Percentiles rank a stretch among this genome's conserved stretches.
Evolutionary conservation across 1,139 yeast genomes (phyloP).

Genomic region (Yamadazyma friedrichii): DNA sequence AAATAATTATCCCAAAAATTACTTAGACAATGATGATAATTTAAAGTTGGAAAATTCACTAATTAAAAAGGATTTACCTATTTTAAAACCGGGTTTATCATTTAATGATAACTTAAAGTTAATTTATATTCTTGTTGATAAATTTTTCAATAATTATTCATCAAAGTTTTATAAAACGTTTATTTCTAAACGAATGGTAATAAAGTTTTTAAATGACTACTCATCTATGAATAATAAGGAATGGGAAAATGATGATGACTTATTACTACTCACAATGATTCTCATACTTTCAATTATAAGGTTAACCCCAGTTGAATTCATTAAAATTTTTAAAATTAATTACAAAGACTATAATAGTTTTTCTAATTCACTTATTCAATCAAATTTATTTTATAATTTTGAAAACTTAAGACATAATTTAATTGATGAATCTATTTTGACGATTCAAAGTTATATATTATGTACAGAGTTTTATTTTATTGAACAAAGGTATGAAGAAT

Average conservation of each 20-base stretch:
- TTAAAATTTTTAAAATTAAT: constrained; percentile 24
- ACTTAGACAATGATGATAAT: constrained; percentile 15
- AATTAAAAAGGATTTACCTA: constrained; percentile 30
- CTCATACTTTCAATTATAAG: constrained; percentile 40
- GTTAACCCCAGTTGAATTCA: constrained; percentile 33
- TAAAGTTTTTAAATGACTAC: constrained; percentile 30
- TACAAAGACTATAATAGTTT: constrained; percentile 25
- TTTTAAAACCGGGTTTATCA: constrained; percentile 22
- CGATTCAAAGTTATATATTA: constrained; percentile 48
- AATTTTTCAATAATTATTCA: constrained; percentile 29
- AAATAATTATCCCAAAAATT: constrained; percentile 12
- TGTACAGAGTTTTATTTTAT: constrained; percentile 52
- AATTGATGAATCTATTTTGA: constrained; percentile 44
- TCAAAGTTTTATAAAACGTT: constrained; percentile 32
- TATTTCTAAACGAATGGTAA: constrained; percentile 25
- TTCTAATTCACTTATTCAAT: constrained; percentile 23
- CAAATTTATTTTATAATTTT: constrained; percentile 33
- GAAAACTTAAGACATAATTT: constrained; percentile 46
- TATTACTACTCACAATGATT: constrained; percentile 45
- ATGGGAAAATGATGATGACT: constrained; percentile 54
- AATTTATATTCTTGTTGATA: constrained; percentile 28
- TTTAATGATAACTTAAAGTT: constrained; percentile 26
- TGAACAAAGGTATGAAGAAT: constrained; percentile 49
- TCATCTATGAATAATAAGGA: constrained; percentile 29
- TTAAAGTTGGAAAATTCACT: constrained; percentile 16